These are phyloP conservation scores for Lecanicillium sp. DNA, from an alignment of 2,329 filamentous ascomycete genomes.

Conservation along the genomic window DNA sequence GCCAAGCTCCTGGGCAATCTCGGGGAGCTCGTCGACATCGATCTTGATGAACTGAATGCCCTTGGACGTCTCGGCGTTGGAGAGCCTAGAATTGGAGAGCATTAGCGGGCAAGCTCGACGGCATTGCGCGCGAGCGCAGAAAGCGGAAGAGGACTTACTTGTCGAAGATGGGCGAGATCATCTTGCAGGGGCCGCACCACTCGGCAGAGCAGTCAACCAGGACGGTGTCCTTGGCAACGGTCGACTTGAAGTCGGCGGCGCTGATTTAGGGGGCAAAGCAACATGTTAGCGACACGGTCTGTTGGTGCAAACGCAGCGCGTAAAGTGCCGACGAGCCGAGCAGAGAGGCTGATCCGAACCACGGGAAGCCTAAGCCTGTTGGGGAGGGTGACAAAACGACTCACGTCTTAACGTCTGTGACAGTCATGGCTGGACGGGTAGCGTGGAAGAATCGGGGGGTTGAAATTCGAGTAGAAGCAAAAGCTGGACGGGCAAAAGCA, in stretches of 20 bases:
- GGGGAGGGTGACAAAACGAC: constrained; percentile 1
- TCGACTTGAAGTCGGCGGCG: constrained; percentile 8
- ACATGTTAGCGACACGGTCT: constrained; percentile 1
- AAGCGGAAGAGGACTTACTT: constrained; percentile 15
- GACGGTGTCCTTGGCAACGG: constrained; percentile 44
- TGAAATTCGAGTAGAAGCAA: background rate
- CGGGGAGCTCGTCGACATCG: constrained; percentile 76
- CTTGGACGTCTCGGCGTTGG: constrained; percentile 34
- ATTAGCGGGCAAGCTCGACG: background rate
- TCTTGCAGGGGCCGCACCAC: constrained; percentile 95
- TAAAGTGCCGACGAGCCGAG: no score
- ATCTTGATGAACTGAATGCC: constrained; percentile 77
- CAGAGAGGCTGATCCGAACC: no score
- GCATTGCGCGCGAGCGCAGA: background rate
- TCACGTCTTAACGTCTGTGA: constrained; percentile 8
- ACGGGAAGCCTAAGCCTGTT: no score
- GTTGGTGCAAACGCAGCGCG: no score
- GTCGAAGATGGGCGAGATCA: constrained; percentile 66
- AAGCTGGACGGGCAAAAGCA: constrained; percentile 2
- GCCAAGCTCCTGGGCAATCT: constrained; percentile 67
- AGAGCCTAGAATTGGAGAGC: constrained; percentile 11
- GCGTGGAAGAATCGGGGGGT: constrained; percentile 14
- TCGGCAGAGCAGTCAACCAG: constrained; percentile 81
- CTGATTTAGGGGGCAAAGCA: constrained; percentile 1
- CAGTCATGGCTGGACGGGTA: constrained; percentile 9